Evolutionary conservation across 106 monocot genomes (phyloP), one percentile per base, ranked within the genome.

Genomic region (Apostasia ramifera): DNA sequence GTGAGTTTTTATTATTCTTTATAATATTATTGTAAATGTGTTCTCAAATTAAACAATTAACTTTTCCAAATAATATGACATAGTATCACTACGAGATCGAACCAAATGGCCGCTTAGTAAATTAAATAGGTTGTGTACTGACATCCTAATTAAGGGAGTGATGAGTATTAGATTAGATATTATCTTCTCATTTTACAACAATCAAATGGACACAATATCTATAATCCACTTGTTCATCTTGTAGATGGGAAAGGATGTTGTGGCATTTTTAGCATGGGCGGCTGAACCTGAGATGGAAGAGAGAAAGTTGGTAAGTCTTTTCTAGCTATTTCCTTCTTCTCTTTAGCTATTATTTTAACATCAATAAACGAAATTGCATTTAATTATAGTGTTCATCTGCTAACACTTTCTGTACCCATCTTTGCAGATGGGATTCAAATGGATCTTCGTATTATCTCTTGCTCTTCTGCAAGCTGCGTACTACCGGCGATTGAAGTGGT

Each of bases 161-260:
- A 26, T 26, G 26, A 26, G 26, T 26, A 26, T 26, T 26, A 26
- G 26, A 26, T 26, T 26, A 26, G 26, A 26, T 26, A 26, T 26
- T 26, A 26, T 26, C 26, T 26, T 26, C 26, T 26, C 26, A 26
- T 26, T 26, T 26, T 26, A 26, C 26, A 26, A 26, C 26, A 26
- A 26, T 26, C 26, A 26, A 26, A 26, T 26, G 26, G 26, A 26
- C 26, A 26, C 26, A 26, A 26, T 26, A 26, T 12, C 44, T 2
- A 49, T 66, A 10, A 61, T 4, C 4, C 7, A 51, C 3, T 7
- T 38, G n/a, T 55, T 56, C 8, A 1, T 6, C 43, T 14, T 43
- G 10, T 75, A 92, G 95, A 97, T 97, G 91, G 92, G 92, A 14
- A 97, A 97, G 78, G 95, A 97, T 84, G 92, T 97, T 4, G 95